These are phyloP conservation scores for Didymella keratinophila DNA, from an alignment of 2,329 filamentous ascomycete genomes.

Conservation along the genomic window DNA sequence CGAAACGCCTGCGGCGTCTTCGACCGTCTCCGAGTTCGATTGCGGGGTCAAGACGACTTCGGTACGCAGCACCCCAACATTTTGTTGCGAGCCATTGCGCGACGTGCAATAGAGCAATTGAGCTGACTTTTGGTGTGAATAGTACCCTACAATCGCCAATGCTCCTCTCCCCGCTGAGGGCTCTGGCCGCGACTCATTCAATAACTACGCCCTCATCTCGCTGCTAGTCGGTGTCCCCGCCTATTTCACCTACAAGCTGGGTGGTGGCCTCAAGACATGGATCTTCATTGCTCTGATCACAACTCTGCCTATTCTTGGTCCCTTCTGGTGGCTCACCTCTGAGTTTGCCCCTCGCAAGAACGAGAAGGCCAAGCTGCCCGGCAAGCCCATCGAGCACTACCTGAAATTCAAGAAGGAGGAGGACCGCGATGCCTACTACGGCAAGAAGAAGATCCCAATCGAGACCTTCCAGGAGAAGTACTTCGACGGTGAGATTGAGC, in stretches of 20 bases:
- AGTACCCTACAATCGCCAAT: conserved; percentile 94
- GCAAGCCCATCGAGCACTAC: conserved; percentile 89
- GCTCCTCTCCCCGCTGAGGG: conserved; percentile 90
- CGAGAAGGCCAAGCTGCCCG: conserved; percentile 87
- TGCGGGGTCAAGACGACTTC: conserved; percentile 69
- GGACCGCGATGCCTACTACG: conserved; percentile 72
- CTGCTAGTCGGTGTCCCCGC: conserved; percentile 75
- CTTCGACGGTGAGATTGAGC: conserved; percentile 92
- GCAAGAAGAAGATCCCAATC: conserved; percentile 83
- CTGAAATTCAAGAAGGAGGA: conserved; percentile 75
- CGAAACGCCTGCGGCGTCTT: conserved; percentile 66
- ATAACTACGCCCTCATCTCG: conserved; percentile 77
- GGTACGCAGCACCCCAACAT: conserved; percentile 53
- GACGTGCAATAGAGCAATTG: conserved; percentile 24
- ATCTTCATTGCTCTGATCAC: conserved; percentile 85
- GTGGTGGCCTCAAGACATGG: conserved; percentile 86
- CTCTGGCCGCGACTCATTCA: conserved; percentile 84
- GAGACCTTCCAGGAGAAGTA: conserved; percentile 98
- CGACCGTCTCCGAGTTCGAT: conserved; percentile 60
- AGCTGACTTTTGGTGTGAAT: conserved; percentile 37
- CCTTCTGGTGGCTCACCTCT: conserved; percentile 83
- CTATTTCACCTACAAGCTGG: conserved; percentile 82
- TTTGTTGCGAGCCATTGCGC: conserved; percentile 44
- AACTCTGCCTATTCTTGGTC: conserved; percentile 77
- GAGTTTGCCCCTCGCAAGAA: conserved; percentile 86